Evolutionary conservation across 176 grass and related monocot species (phyloP), one percentile per base, ranked within the genome.

Genomic region (Aegilops bicornis): DNA sequence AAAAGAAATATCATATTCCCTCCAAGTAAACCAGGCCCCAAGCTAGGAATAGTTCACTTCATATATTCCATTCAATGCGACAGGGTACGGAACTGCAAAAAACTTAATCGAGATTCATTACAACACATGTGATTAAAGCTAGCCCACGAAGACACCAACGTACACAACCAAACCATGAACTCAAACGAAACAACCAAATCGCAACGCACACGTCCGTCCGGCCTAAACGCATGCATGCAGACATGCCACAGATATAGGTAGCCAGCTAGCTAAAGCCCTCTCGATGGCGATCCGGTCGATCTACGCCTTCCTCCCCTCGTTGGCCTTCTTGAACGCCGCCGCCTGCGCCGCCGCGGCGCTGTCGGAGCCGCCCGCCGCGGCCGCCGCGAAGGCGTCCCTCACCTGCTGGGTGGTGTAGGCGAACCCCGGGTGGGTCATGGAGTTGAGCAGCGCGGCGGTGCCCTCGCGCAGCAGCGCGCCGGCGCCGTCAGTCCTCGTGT

Each of bases 371-470:
- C 84, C 87, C 0, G 77, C 66, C 0, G 89, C 84, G 0, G 87
- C 87, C 0, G 81, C 39, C 0, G 66, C 42, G 79, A 97, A 91
- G 3, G 86, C 88, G 50, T 88, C 87, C 64, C 90, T 89, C 45
- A 97, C 95, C 88, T 95, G 95, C 48, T 84, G 60, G 24, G 93
- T 90, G 25, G 86, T 98, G 80, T 90, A 93, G 19, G 93, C 86
- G 76, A 89, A 98, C 4, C 86, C 86, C 1, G 65, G 71, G 79
- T 86, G 87, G 11, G 86, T 78, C 88, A 97, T 88, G 4, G 95
- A 97, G 86, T 97, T 97, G 82, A 97, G 88, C 88, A 97, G 82
- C 3, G 95, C 87, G 2, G 95, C 95, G 4, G 95, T 79, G 63
- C 89, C 95, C 91, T 97, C 95, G 7, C 95, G 82, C 13, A 86